Evolutionary conservation across 2,329 filamentous ascomycete genomes (phyloP).

Genomic region (Coccinonectria pachysandricola): DNA sequence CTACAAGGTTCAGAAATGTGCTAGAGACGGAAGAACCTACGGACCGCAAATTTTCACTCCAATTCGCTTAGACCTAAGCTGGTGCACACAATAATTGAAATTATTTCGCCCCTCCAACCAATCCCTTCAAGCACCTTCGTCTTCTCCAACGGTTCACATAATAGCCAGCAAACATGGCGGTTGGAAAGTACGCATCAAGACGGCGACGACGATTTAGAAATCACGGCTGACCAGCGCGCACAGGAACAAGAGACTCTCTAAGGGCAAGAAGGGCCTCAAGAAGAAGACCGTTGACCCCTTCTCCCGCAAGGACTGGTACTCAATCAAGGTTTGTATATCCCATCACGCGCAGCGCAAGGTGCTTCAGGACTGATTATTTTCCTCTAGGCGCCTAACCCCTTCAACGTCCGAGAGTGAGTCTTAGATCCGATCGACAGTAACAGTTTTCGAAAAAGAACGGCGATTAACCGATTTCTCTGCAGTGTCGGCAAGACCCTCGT

Average conservation of each 20-base stretch:
- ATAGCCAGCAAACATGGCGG: slow-evolving; percentile 47
- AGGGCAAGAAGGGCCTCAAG: slow-evolving; percentile 99
- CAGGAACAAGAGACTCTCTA: slow-evolving; percentile 99
- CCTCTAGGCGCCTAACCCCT: slow-evolving; percentile 77
- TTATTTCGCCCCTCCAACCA: slow-evolving; percentile 32
- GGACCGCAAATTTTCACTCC: slow-evolving; percentile 17
- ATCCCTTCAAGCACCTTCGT: slow-evolving; percentile 32
- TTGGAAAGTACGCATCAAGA: slow-evolving; percentile 43
- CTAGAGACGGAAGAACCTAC: slow-evolving; percentile 21
- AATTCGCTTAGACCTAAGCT: slow-evolving; percentile 29
- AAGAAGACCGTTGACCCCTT: slow-evolving; percentile 98
- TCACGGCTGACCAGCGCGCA: slow-evolving; percentile 14
- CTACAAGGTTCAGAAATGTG: too few relatives aligned
- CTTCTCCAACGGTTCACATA: slow-evolving; percentile 33
- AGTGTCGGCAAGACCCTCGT: slow-evolving; percentile 99
- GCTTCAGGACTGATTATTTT: slow-evolving; percentile 9
- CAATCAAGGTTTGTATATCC: slow-evolving; percentile 62
- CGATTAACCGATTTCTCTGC: slow-evolving; percentile 20
- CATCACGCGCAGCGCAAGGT: neutral
- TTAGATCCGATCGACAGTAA: slow-evolving; percentile 12
- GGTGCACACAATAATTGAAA: slow-evolving; percentile 31
- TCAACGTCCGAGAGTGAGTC: slow-evolving; percentile 91
- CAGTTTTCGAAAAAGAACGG: slow-evolving; percentile 7
- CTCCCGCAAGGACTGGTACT: slow-evolving; percentile 98
- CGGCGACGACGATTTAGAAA: slow-evolving; percentile 2